Conservation (phyloP, 768 basidiomycete genomes). For the Termitomyces sp. region DNA sequence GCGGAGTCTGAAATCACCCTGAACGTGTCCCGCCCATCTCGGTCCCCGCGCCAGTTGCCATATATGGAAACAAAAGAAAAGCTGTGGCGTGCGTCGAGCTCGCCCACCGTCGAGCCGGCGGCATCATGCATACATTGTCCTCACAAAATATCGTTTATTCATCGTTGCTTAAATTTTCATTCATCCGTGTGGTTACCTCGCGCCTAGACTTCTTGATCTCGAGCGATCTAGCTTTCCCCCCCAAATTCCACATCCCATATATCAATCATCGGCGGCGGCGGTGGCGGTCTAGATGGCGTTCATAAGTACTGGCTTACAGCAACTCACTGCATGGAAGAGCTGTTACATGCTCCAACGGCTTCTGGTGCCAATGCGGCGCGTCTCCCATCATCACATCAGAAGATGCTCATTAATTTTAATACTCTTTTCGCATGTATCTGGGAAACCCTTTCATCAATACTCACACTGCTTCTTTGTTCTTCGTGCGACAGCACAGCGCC, state of each 20-base stretch:
- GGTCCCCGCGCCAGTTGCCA: slow-evolving; percentile 8
- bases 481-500: slow-evolving; percentile 9
- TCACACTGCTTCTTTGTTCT: slow-evolving; percentile 6
- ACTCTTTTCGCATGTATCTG: background rate
- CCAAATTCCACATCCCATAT: no score
- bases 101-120: no score
- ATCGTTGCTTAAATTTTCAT: no score
- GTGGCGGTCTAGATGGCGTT: background rate
- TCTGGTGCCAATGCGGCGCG: background rate
- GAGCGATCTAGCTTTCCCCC: background rate
- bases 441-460: slow-evolving; percentile 1
- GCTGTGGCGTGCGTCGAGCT: no score
- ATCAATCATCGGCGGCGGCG: background rate
- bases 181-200: no score
- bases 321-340: background rate
- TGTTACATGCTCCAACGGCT: background rate
- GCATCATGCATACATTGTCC: no score
- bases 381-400: background rate
- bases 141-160: no score
- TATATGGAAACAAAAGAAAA: background rate
- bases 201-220: background rate
- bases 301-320: no score
- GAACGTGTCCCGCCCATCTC: slow-evolving; percentile 18
- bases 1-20: background rate
- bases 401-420: background rate